phyloP scores from a whole-genome alignment of 192 early-diverging fungal genomes.

The Geosiphon pyriformis region DNA sequence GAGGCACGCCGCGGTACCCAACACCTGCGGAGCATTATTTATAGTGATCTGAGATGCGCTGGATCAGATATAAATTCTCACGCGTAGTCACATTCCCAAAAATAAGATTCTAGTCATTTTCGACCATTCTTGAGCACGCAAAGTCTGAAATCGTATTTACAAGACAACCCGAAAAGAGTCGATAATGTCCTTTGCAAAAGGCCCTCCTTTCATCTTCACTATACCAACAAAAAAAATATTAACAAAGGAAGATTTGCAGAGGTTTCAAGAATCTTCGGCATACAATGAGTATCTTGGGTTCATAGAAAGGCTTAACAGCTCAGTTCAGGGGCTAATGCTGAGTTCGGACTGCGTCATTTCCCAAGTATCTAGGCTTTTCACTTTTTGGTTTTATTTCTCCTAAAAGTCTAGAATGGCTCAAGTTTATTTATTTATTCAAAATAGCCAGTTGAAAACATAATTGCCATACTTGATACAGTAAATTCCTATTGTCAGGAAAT shows the following conservation, averaged over 20 bases:
- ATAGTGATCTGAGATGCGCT: neutral
- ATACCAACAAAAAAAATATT: constrained; percentile 61
- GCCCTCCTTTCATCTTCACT: constrained; percentile 5
- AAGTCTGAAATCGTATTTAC: too few relatives aligned
- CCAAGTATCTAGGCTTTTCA: constrained; percentile 29
- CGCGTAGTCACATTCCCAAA: neutral
- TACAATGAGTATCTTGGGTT: constrained; percentile 66
- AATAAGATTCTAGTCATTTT: neutral
- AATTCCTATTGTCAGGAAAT: constrained; percentile 57
- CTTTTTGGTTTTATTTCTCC: neutral
- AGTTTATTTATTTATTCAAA: neutral
- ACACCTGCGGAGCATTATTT: neutral
- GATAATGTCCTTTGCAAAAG: neutral
- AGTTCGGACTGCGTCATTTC: constrained; percentile 49
- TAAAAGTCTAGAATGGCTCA: neutral
- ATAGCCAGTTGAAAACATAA: constrained; percentile 50
- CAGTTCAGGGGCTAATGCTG: constrained; percentile 63
- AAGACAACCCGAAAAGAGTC: too few relatives aligned
- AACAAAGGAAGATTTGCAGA: constrained; percentile 77
- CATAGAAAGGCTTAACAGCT: constrained; percentile 63
- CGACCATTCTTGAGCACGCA: too few relatives aligned
- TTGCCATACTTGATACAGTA: constrained; percentile 62
- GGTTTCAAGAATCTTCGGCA: constrained; percentile 62
- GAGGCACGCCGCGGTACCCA: neutral
- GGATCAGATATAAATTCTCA: neutral